phyloP scores from a whole-genome alignment of 768 basidiomycete species.

The Russula sp. region DNA sequence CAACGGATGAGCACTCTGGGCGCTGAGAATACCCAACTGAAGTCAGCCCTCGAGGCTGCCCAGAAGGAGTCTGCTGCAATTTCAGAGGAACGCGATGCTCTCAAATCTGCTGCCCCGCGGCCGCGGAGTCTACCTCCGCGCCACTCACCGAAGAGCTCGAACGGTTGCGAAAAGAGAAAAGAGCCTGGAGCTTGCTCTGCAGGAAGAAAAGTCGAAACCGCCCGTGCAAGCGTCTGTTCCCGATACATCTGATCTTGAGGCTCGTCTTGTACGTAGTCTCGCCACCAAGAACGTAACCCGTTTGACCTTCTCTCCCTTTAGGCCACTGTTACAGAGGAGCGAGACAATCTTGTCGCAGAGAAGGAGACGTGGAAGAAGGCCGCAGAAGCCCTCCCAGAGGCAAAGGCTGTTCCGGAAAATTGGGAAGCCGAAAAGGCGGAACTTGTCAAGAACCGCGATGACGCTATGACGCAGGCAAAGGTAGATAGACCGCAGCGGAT shows the following conservation, averaged over 20 bases:
- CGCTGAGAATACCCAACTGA: slow-evolving; percentile 26
- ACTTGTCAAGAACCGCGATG: slow-evolving; percentile 55
- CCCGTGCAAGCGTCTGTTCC: slow-evolving; percentile 17
- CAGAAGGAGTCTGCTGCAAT: slow-evolving; percentile 32
- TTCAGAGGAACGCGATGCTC: slow-evolving; percentile 33
- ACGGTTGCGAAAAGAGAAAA: slow-evolving; percentile 39
- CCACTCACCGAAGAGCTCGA: slow-evolving; percentile 33
- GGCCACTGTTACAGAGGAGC: slow-evolving; percentile 55
- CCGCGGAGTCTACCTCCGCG: slow-evolving; percentile 7
- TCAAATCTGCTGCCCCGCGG: slow-evolving; percentile 38
- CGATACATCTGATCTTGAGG: slow-evolving; percentile 30
- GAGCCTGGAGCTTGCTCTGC: slow-evolving; percentile 41
- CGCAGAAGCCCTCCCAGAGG: slow-evolving; percentile 27
- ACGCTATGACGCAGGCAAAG: slow-evolving; percentile 57
- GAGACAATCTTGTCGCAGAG: slow-evolving; percentile 59
- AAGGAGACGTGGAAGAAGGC: slow-evolving; percentile 46
- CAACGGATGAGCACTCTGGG: slow-evolving; percentile 25
- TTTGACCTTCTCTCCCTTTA: slow-evolving; percentile 31
- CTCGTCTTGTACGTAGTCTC: slow-evolving; percentile 38
- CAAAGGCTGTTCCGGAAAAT: slow-evolving; percentile 35
- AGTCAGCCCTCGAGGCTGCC: slow-evolving; percentile 28
- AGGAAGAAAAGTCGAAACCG: slow-evolving; percentile 38
- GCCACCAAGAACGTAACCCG: not conserved
- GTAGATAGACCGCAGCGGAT: slow-evolving; percentile 38
- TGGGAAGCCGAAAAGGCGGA: slow-evolving; percentile 63